A percentile compares a stretch with the other conserved stretches of the same genome.
Conservation (phyloP, 2,329 filamentous ascomycete genomes). For the Ophiostoma perfectum region DNA sequence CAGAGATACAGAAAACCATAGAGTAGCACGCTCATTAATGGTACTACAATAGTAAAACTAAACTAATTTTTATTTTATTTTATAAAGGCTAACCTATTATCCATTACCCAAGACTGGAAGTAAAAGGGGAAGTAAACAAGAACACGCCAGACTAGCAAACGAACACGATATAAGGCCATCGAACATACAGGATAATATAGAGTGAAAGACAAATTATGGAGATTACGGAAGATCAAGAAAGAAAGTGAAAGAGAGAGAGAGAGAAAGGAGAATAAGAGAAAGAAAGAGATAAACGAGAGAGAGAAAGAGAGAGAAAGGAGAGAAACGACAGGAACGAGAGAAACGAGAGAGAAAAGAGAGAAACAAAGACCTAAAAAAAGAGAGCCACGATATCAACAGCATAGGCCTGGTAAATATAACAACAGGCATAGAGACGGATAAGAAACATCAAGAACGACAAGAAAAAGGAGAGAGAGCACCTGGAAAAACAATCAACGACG, state of each 20-base stretch:
- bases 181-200: no score
- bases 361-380: not conserved
- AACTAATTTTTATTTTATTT: slow-evolving; percentile 5
- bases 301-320: not conserved
- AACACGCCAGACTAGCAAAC: no score
- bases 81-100: not conserved
- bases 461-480: no score
- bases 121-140: not conserved
- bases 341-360: not conserved
- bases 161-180: no score
- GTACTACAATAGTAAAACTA: not conserved
- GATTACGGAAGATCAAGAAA: not conserved
- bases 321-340: not conserved
- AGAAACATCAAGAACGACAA: no score
- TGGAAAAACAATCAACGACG: not conserved
- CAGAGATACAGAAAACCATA: not conserved
- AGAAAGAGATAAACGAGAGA: not conserved
- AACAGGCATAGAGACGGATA: no score
- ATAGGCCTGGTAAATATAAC: no score
- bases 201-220: no score
- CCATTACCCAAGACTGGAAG: not conserved
- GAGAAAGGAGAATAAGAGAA: not conserved
- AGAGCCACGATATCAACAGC: not conserved
- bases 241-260: not conserved
- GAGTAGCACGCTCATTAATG: not conserved